These are phyloP conservation scores for Backusella psychrophila DNA, from an alignment of 192 early-diverging fungal genomes.

Conservation along the genomic window DNA sequence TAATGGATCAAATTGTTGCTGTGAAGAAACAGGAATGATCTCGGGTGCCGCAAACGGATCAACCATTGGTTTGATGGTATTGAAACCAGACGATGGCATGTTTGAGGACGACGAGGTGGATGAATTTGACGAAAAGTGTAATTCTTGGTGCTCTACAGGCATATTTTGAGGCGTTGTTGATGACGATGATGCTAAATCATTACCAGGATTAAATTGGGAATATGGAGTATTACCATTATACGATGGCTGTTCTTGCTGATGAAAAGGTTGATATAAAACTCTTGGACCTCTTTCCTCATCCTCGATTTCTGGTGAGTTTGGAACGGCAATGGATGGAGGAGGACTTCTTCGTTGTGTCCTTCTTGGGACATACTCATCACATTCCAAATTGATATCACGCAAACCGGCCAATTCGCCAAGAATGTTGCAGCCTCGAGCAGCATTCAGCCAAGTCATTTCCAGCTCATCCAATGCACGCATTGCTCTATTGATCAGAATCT, in stretches of 20 bases:
- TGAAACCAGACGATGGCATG: not conserved
- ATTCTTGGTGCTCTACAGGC: not conserved
- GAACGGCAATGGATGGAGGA: conserved; percentile 27
- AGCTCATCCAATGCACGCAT: conserved; percentile 33
- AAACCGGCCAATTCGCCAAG: conserved; percentile 31
- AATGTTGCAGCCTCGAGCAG: conserved; percentile 27
- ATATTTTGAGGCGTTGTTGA: not conserved
- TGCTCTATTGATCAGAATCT: conserved; percentile 32
- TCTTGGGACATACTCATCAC: conserved; percentile 13
- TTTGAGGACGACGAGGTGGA: not conserved
- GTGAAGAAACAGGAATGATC: conserved; percentile 5
- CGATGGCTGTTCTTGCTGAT: not conserved
- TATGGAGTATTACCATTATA: not conserved
- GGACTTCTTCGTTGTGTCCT: conserved; percentile 4
- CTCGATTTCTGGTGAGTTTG: conserved; percentile 27
- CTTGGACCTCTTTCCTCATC: not conserved
- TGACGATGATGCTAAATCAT: not conserved
- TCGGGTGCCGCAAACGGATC: conserved; percentile 39
- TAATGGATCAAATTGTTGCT: conserved; percentile 13
- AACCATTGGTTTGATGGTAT: not conserved
- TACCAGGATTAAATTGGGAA: not conserved
- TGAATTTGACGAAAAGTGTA: not conserved
- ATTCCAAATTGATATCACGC: conserved; percentile 31
- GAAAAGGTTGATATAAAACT: not conserved
- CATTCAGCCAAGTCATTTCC: conserved; percentile 25